Evolutionary conservation across 164 flowering plant species (phyloP).

Genomic region (Vitis rotundifolia): DNA sequence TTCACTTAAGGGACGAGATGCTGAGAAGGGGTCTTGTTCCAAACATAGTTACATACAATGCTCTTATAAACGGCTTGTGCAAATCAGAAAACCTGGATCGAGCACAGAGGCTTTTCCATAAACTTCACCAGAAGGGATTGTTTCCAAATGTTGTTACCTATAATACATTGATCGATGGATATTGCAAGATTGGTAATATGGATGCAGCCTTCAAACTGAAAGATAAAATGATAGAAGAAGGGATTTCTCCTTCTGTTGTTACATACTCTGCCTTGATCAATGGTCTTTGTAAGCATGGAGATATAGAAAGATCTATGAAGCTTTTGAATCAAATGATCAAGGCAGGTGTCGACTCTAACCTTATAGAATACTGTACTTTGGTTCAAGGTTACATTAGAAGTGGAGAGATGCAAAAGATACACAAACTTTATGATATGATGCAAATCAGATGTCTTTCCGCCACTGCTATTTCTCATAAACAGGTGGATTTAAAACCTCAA

Average conservation of each 20-base stretch:
- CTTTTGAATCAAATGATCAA: constrained; percentile 48
- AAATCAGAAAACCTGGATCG: constrained; percentile 69
- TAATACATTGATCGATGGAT: constrained; percentile 69
- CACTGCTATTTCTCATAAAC: neutral
- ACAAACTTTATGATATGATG: constrained; percentile 2
- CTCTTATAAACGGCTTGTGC: constrained; percentile 77
- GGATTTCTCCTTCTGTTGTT: constrained; percentile 47
- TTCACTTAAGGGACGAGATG: constrained; percentile 75
- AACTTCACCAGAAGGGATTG: constrained; percentile 55
- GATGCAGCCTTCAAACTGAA: constrained; percentile 54
- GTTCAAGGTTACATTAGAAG: constrained; percentile 7
- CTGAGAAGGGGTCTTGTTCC: constrained; percentile 58
- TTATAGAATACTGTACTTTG: constrained; percentile 21
- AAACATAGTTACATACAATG: constrained; percentile 63
- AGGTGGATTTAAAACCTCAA: neutral
- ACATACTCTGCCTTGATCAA: constrained; percentile 54
- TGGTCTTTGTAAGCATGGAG: constrained; percentile 46
- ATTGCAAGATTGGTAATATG: constrained; percentile 43
- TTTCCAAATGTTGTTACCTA: constrained; percentile 65
- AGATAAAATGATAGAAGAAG: constrained; percentile 58
- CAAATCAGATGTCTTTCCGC: neutral
- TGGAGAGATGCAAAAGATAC: constrained; percentile 7
- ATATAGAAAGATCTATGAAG: constrained; percentile 31
- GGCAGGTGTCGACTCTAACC: constrained; percentile 23
- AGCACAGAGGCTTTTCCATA: constrained; percentile 67